Conservation (phyloP, 768 basidiomycete species). For the Pisolithus sp. region DNA sequence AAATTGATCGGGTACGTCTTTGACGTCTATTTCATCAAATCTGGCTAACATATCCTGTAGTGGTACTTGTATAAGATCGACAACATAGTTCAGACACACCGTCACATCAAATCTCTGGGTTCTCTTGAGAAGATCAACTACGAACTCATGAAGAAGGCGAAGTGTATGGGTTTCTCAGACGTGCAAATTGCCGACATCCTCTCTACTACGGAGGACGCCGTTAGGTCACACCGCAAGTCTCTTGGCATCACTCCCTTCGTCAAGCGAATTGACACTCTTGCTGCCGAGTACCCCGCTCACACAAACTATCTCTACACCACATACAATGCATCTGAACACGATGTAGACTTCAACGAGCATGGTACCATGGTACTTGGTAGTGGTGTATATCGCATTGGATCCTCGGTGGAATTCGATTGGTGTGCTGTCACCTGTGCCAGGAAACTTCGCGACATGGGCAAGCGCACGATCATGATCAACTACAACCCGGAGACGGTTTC, state of each 20-base stretch:
- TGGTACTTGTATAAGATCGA: conserved; percentile 99
- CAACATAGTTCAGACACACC: conserved; percentile 91
- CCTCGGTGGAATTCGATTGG: conserved; percentile 99
- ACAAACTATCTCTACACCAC: conserved; percentile 99
- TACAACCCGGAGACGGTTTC: conserved; percentile 99
- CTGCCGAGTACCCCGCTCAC: conserved; percentile 96
- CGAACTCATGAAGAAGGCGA: conserved; percentile 80
- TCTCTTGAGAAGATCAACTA: conserved; percentile 63
- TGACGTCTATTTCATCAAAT: too few species aligned
- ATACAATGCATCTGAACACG: conserved; percentile 94
- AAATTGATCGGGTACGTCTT: conserved; percentile 82
- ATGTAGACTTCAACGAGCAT: conserved; percentile 91
- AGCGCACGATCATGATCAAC: conserved; percentile 98
- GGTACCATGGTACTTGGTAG: conserved; percentile 99
- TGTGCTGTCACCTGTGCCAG: conserved; percentile 99
- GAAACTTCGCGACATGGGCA: conserved; percentile 86
- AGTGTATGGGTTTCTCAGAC: conserved; percentile 95
- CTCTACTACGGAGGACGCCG: conserved; percentile 62
- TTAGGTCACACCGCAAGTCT: conserved; percentile 82
- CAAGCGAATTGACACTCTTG: conserved; percentile 98
- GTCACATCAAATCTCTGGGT: conserved; percentile 61
- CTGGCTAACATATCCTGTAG: conserved; percentile 29
- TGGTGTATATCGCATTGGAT: conserved; percentile 97
- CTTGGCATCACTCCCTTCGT: conserved; percentile 92
- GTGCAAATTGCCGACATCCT: conserved; percentile 83